These are phyloP conservation scores for Pseudonectria foliicola DNA, from an alignment of 2,329 filamentous ascomycete genomes.

Conservation along the genomic window DNA sequence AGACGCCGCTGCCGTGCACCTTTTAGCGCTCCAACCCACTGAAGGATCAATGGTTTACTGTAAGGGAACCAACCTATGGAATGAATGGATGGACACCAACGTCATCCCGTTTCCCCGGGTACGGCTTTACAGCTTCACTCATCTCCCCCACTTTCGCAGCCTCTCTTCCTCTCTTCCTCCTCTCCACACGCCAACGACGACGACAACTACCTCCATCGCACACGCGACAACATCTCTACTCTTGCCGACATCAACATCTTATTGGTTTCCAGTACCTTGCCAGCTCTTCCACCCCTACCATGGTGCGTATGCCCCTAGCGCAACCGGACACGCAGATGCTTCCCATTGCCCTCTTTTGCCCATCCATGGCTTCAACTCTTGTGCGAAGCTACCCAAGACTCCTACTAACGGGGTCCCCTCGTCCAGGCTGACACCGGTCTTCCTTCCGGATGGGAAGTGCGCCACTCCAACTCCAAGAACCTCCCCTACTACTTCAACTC, in stretches of 20 bases:
- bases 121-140: too few species aligned
- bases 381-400: neutral
- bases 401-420: constrained; percentile 4
- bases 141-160: too few species aligned
- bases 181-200: neutral
- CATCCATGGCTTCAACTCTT: neutral
- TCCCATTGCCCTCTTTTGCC: neutral
- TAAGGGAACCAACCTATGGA: too few species aligned
- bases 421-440: constrained; percentile 67
- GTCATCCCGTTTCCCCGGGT: too few species aligned
- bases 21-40: too few species aligned
- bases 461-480: constrained; percentile 97
- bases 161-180: neutral
- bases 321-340: too few species aligned
- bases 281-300: neutral
- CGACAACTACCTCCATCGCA: too few species aligned
- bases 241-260: too few species aligned
- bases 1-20: too few species aligned
- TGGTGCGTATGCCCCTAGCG: neutral
- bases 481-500: constrained; percentile 98
- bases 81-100: too few species aligned
- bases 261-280: neutral
- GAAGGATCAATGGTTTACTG: too few species aligned
- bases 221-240: too few species aligned
- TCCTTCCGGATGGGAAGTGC: constrained; percentile 85